Conservation (phyloP, 2,329 filamentous ascomycete species). For the Plenodomus biglobosus region DNA sequence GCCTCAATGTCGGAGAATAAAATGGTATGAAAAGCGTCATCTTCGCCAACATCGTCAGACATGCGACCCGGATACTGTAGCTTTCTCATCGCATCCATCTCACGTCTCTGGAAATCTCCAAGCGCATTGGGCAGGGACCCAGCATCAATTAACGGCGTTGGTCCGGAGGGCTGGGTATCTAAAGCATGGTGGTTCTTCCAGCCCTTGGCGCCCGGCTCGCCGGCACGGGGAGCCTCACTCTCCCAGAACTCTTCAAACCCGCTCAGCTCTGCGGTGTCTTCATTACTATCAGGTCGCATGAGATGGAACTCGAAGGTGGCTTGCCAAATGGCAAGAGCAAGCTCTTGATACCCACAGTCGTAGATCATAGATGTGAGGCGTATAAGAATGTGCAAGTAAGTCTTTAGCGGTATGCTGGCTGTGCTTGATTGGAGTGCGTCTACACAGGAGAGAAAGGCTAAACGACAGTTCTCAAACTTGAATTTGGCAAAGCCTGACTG, state of each 20-base stretch:
- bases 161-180: slow-evolving; percentile 9
- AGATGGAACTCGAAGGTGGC: slow-evolving; percentile 73
- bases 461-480: slow-evolving; percentile 65
- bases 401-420: slow-evolving; percentile 7
- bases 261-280: background rate
- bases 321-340: slow-evolving; percentile 81
- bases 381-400: slow-evolving; percentile 68
- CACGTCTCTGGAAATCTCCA: slow-evolving; percentile 47
- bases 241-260: slow-evolving; percentile 81
- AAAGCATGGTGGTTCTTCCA: slow-evolving; percentile 59
- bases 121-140: slow-evolving; percentile 16
- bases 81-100: slow-evolving; percentile 53
- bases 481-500: slow-evolving; percentile 70
- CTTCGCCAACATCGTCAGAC: slow-evolving; percentile 71
- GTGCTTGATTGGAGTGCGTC: slow-evolving; percentile 31
- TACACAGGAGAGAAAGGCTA: slow-evolving; percentile 62
- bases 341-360: slow-evolving; percentile 76
- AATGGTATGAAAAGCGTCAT: slow-evolving; percentile 81
- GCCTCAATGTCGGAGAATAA: slow-evolving; percentile 75
- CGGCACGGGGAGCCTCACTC: slow-evolving; percentile 74
- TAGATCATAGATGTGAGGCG: slow-evolving; percentile 72
- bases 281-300: slow-evolving; percentile 59
- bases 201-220: slow-evolving; percentile 69
- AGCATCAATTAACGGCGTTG: slow-evolving; percentile 3
- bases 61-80: slow-evolving; percentile 69